Percentiles rank a stretch among this genome's conserved stretches.
phyloP scores from a whole-genome alignment of 176 grass and related monocot genomes.

The Oryza longistaminata region DNA sequence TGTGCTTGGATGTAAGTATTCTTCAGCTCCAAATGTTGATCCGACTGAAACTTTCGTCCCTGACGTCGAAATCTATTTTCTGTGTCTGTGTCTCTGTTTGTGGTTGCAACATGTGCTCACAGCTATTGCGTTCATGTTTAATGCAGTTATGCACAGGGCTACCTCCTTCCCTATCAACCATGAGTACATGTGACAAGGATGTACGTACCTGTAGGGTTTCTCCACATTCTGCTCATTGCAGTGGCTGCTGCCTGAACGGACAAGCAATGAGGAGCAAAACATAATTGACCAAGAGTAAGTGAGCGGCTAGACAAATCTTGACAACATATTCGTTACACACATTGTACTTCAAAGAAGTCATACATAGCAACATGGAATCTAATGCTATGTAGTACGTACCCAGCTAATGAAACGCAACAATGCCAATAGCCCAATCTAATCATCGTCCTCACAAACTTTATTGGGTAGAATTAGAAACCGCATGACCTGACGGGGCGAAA shows the following conservation, averaged over 20 bases:
- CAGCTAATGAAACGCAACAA: background rate
- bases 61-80: background rate
- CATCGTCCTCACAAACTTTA: constrained; percentile 15
- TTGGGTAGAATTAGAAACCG: constrained; percentile 5
- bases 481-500: background rate
- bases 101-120: background rate
- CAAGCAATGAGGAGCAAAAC: background rate
- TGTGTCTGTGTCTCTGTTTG: background rate
- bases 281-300: background rate
- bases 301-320: background rate
- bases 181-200: background rate
- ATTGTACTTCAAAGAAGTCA: background rate
- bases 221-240: background rate
- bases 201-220: background rate
- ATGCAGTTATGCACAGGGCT: too few relatives aligned
- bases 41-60: background rate
- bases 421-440: background rate
- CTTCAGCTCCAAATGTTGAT: background rate
- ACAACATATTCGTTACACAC: background rate
- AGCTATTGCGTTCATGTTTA: background rate
- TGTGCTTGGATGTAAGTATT: background rate
- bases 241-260: background rate
- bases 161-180: background rate
- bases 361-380: background rate
- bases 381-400: background rate